Evolutionary conservation across 2,329 filamentous ascomycete species (phyloP), one percentile per base, ranked within the genome.

Genomic region (Fusarium sp.): DNA sequence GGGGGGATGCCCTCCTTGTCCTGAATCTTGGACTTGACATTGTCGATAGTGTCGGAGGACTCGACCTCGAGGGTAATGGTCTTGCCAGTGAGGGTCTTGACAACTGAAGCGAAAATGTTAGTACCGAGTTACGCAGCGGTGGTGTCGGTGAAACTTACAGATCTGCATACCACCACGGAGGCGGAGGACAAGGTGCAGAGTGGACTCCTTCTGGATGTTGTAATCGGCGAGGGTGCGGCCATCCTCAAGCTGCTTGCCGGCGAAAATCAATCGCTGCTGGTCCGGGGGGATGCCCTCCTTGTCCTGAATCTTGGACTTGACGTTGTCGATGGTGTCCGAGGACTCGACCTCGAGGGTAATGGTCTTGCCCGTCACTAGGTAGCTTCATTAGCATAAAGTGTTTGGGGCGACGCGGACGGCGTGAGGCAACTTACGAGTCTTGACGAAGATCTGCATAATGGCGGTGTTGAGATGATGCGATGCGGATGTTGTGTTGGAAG

Each of bases 251-350:
- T 98, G 95, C 88, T 98, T 98, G 66, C 95, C 95, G 46, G 95
- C 95, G 75, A 98, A 98, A 81, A 98, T 98, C 73, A 98, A 83
- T 75, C 95, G 95, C 86, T 98, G 95, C 83, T 98, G 95, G 79
- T 98, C 95, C 12, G 95, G 95, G 48, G 95, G 95, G 61, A 98
- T 98, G 44, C 95, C 95, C 84, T 98, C 95, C 90, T 98, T 98
- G 79, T 98, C 95, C 83, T 98, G 95, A 53, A 98, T 98, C 90
- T 98, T 98, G 52, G 89, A 91, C 91, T 98, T 98, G 36, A 98
- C 95, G 70, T 98, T 97, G 87, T 97, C 95, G 83, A 97, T 97
- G 52, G 95, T 97, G 78, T 97, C 95, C 3, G 90, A 93, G 0
- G 92, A 94, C 82, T 97, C 94, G 6, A 97, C 94, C 85, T 97